Evolutionary conservation across 257 asterid genomes (phyloP).

Genomic region (Solanum ahanhuiri): DNA sequence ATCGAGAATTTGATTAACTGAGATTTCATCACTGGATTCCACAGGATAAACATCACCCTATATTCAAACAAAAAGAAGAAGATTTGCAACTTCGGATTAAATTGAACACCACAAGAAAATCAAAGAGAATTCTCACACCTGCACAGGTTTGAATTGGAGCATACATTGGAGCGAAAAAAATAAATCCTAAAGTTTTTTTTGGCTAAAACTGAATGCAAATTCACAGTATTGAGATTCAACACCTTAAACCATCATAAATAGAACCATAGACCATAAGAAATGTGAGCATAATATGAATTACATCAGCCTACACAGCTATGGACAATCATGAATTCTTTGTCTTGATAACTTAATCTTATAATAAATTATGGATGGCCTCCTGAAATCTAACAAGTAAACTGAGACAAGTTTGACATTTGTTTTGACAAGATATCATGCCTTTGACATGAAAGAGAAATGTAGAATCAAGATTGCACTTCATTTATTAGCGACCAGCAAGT

Average conservation of each 20-base stretch:
- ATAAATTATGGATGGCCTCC: background rate
- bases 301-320: background rate
- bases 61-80: constrained; percentile 3
- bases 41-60: constrained; percentile 95
- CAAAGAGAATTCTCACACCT: background rate
- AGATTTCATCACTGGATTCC: constrained; percentile 46
- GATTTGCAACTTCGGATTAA: background rate
- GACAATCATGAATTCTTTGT: background rate
- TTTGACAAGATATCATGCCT: background rate
- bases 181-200: background rate
- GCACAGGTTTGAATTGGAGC: background rate
- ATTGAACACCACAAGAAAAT: background rate
- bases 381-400: background rate
- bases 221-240: background rate
- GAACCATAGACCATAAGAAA: background rate
- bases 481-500: background rate
- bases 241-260: background rate
- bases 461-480: background rate
- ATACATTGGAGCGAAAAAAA: background rate
- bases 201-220: background rate
- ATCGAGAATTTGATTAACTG: constrained; percentile 55
- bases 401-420: background rate
- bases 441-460: background rate
- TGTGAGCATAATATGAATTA: background rate
- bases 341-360: background rate